Evolutionary conservation across 2,329 filamentous ascomycete genomes (phyloP).

Genomic region (Nemania sp.): DNA sequence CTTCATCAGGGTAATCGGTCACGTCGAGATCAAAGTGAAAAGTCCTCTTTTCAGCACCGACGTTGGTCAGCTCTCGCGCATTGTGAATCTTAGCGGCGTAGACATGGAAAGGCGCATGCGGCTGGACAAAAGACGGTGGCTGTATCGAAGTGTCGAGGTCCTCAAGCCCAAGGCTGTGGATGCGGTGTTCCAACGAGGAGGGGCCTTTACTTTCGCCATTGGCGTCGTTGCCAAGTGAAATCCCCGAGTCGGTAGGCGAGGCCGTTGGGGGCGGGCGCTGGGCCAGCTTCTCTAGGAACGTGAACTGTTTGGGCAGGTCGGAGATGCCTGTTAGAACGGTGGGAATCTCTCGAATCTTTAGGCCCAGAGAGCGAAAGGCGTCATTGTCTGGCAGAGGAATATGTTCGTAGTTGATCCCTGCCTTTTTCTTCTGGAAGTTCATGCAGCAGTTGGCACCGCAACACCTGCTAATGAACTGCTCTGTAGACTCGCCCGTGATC

Average conservation of each 20-base stretch:
- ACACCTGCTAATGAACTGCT: slow-evolving; percentile 63
- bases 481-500: slow-evolving; percentile 66
- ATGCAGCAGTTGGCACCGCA: slow-evolving; percentile 68
- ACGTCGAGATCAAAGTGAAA: slow-evolving; percentile 98
- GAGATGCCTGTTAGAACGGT: slow-evolving; percentile 71
- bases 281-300: slow-evolving; percentile 66
- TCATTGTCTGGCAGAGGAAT: slow-evolving; percentile 73
- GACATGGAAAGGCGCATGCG: slow-evolving; percentile 90
- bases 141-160: slow-evolving; percentile 63
- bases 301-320: slow-evolving; percentile 73
- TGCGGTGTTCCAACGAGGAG: slow-evolving; percentile 23
- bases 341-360: slow-evolving; percentile 76
- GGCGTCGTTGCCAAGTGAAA: slow-evolving; percentile 47
- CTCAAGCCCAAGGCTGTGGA: slow-evolving; percentile 42
- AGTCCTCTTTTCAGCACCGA: slow-evolving; percentile 92
- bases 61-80: slow-evolving; percentile 81
- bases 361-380: slow-evolving; percentile 77
- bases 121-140: slow-evolving; percentile 88
- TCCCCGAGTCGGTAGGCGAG: slow-evolving; percentile 54
- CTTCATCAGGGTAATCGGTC: slow-evolving; percentile 88
- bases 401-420: slow-evolving; percentile 55
- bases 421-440: slow-evolving; percentile 48
- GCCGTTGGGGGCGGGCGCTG: slow-evolving; percentile 43
- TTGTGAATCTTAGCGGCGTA: slow-evolving; percentile 86
- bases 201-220: slow-evolving; percentile 44